Evolutionary conservation across 169 alveolate species (phyloP), one percentile per base, ranked within the genome.

Genomic region (Plasmodium vivax): DNA sequence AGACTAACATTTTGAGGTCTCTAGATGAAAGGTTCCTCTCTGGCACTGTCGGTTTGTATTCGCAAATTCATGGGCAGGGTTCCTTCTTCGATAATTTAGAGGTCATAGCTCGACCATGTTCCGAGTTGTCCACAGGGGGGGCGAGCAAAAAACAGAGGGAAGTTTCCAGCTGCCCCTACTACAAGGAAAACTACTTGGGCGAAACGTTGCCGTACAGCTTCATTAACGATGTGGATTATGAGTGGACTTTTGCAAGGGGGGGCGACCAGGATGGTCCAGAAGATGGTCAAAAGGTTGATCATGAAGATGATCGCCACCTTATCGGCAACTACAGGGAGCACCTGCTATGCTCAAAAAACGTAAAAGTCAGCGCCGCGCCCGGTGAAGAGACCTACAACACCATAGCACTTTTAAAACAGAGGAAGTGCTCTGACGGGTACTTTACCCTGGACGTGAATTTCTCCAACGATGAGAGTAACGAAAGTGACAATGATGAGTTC

Each of bases 41-140:
- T 73, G 99, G 99, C 19, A 94, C 97, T 16, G 96, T 98, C 47
- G 99, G 98, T 6, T 95, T 98, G 75, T 98, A 97, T 85, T 95
- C 98, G 10, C 96, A 97, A 73, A 98, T 98, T 41, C 94, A 96
- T 88, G 97, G 96, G 2, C 98, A 96, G 34, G 98, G 98, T 32
- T 96, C 97, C 23, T 97, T 96, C 93, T 98, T 96, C 71, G 99
- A 97, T 92, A 95, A 95, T 16, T 79, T 98, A 38, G 84, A 90
- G 32, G 93, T 98, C n/a, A 95, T 85, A 51, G 98, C 98, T n/a
- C 95, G 80, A 30, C 95, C 97, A 2, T 94, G 97, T 54, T 77
- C 83, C 30, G 93, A 87, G 51, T 94, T 94, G 47, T 93, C 85
- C 27, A 83, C 62, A 51, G 88, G 51, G 45, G 82, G 72, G 45